These are phyloP conservation scores for Saccharomyces pastorianus DNA, from an alignment of 1,139 yeast species.

Conservation along the genomic window DNA sequence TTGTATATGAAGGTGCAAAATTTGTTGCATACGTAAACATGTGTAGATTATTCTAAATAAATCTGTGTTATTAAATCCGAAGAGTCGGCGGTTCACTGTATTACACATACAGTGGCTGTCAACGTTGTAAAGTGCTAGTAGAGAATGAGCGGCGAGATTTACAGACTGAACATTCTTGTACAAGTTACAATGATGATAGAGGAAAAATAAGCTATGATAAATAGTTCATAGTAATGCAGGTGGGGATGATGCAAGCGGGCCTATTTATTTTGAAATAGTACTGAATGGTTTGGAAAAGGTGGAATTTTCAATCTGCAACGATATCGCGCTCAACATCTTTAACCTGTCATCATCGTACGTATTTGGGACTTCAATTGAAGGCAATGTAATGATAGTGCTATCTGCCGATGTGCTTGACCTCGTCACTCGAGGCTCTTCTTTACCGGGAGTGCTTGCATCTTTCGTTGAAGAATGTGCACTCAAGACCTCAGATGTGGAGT, in stretches of 20 bases:
- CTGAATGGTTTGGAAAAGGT: background rate
- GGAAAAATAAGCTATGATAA: background rate
- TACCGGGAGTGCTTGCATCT: background rate
- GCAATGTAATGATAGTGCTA: background rate
- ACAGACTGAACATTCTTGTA: background rate
- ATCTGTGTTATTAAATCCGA: background rate
- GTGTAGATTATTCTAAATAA: background rate
- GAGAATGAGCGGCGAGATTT: background rate
- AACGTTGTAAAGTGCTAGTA: background rate
- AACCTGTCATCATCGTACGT: slow-evolving; percentile 15
- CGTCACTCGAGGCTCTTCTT: background rate
- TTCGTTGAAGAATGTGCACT: background rate
- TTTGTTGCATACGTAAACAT: background rate
- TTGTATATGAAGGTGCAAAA: background rate
- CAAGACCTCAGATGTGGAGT: background rate
- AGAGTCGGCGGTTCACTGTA: background rate
- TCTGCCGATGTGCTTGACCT: background rate
- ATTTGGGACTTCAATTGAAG: slow-evolving; percentile 1
- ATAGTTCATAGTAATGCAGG: background rate
- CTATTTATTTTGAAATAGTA: background rate
- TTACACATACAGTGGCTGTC: background rate
- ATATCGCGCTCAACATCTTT: slow-evolving; percentile 22
- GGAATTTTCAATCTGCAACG: slow-evolving; percentile 15
- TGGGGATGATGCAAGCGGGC: too few species aligned
- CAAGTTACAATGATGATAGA: background rate